Evolutionary conservation across 179 eudicot genomes (phyloP).

Genomic region (Spinacia oleracea): DNA sequence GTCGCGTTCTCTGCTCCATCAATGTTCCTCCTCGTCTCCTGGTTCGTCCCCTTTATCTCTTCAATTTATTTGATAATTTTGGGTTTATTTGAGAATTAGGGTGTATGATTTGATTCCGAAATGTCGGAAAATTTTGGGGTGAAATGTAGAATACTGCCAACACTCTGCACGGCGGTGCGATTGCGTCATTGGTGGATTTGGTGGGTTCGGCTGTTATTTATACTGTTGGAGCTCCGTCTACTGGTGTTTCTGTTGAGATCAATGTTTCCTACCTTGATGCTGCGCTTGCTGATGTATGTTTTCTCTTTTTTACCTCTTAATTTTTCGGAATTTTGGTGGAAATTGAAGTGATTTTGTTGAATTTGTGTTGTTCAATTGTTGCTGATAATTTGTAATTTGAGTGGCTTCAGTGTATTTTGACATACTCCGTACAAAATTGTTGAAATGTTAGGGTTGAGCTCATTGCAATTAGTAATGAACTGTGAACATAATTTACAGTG

Average conservation of each 20-base stretch:
- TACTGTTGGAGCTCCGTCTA: slow-evolving; percentile 43
- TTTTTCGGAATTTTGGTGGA: not conserved
- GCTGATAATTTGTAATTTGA: not conserved
- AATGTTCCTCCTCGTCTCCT: slow-evolving; percentile 74
- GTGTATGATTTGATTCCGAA: slow-evolving; percentile 12
- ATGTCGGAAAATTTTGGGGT: not conserved
- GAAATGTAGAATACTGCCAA: slow-evolving; percentile 56
- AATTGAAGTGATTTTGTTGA: not conserved
- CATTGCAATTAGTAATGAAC: not conserved
- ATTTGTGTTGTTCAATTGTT: not conserved
- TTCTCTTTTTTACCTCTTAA: not conserved
- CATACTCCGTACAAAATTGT: not conserved
- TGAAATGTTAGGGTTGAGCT: not conserved
- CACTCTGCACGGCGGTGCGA: slow-evolving; percentile 75
- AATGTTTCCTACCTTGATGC: slow-evolving; percentile 84
- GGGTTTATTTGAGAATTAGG: slow-evolving; percentile 7
- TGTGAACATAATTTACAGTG: not conserved
- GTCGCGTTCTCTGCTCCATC: slow-evolving; percentile 73
- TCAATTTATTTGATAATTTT: not conserved
- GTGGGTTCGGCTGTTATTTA: slow-evolving; percentile 68
- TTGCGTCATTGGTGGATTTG: slow-evolving; percentile 66
- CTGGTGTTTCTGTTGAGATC: slow-evolving; percentile 84
- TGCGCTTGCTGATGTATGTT: slow-evolving; percentile 53
- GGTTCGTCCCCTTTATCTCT: slow-evolving; percentile 37
- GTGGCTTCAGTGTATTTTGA: too few relatives aligned